These are phyloP conservation scores for Moniliophthora roreri DNA, from an alignment of 1,284 basidiomycete genomes.

Conservation along the genomic window DNA sequence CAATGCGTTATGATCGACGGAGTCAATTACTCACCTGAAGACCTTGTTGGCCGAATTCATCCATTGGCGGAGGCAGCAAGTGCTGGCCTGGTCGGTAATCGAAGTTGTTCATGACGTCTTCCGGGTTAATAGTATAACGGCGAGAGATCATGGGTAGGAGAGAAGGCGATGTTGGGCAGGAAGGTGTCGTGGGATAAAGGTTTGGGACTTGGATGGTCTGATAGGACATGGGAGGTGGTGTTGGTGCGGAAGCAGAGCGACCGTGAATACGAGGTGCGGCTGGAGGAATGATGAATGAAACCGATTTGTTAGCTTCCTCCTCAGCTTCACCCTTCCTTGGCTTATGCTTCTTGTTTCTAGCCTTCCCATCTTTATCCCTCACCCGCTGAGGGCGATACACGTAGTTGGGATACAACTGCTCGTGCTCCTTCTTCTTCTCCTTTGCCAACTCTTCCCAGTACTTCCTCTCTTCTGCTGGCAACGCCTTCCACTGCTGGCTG, in stretches of 20 bases:
- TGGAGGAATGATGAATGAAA: slow-evolving; percentile 55
- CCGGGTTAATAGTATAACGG: slow-evolving; percentile 48
- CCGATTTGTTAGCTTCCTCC: slow-evolving; percentile 42
- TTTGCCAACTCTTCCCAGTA: slow-evolving; percentile 17
- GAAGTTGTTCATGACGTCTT: slow-evolving; percentile 43
- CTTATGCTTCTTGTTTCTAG: slow-evolving; percentile 42
- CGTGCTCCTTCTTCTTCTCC: slow-evolving; percentile 19
- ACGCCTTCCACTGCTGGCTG: slow-evolving; percentile 34
- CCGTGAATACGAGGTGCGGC: slow-evolving; percentile 36
- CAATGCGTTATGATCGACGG: neutral
- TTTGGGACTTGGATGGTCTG: slow-evolving; percentile 66
- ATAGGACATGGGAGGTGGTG: slow-evolving; percentile 47
- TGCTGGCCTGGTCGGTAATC: slow-evolving; percentile 42
- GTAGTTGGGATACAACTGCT: slow-evolving; percentile 13
- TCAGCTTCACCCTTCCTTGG: slow-evolving; percentile 38
- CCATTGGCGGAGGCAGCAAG: slow-evolving; percentile 32
- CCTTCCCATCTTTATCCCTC: slow-evolving; percentile 54
- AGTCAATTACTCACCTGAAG: slow-evolving; percentile 31
- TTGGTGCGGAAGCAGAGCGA: slow-evolving; percentile 54
- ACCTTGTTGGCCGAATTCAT: slow-evolving; percentile 37
- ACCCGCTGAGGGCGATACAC: slow-evolving; percentile 55
- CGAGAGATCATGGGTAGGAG: slow-evolving; percentile 57
- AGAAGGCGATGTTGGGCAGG: slow-evolving; percentile 65
- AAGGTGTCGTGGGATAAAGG: slow-evolving; percentile 55
- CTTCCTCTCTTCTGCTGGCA: slow-evolving; percentile 14